Conservation (phyloP, 345 rosid species). For the Pistacia atlantica region DNA sequence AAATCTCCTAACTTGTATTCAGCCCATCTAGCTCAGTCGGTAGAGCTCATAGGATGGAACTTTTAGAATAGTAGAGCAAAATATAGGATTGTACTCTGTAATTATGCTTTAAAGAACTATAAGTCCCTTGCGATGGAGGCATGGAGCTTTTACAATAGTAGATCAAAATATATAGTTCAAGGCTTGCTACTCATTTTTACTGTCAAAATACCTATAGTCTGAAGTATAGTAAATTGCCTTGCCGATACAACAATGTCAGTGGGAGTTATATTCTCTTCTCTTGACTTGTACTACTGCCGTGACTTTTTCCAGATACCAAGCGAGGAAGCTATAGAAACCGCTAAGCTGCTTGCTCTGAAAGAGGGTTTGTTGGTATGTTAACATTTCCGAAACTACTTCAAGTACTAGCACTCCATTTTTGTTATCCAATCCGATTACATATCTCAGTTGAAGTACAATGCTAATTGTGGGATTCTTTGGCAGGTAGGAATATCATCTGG, state of each 20-base stretch:
- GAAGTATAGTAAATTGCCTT: too few relatives aligned
- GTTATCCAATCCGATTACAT: too few relatives aligned
- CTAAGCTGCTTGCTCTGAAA: constrained; percentile 45
- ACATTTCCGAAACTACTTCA: not conserved
- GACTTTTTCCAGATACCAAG: constrained; percentile 39
- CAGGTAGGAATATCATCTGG: constrained; percentile 65
- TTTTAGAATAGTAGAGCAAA: too few relatives aligned
- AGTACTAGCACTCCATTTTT: not conserved
- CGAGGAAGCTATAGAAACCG: constrained; percentile 49
- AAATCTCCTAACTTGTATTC: too few relatives aligned
- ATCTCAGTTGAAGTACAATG: not conserved
- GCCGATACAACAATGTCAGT: not conserved
- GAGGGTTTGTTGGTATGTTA: constrained; percentile 47
- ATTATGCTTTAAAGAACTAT: too few relatives aligned
- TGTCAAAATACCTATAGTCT: too few relatives aligned
- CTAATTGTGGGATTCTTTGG: not conserved
- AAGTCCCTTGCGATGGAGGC: not conserved
- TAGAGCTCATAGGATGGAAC: too few relatives aligned
- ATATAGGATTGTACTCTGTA: too few relatives aligned
- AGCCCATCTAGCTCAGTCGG: too few relatives aligned
- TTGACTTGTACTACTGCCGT: not conserved
- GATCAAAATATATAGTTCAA: too few relatives aligned
- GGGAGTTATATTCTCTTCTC: not conserved
- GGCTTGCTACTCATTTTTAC: too few relatives aligned
- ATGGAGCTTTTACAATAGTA: too few relatives aligned